Evolutionary conservation across 345 rosid species (phyloP), one percentile per base, ranked within the genome.

Genomic region (Corchorus olitorius): DNA sequence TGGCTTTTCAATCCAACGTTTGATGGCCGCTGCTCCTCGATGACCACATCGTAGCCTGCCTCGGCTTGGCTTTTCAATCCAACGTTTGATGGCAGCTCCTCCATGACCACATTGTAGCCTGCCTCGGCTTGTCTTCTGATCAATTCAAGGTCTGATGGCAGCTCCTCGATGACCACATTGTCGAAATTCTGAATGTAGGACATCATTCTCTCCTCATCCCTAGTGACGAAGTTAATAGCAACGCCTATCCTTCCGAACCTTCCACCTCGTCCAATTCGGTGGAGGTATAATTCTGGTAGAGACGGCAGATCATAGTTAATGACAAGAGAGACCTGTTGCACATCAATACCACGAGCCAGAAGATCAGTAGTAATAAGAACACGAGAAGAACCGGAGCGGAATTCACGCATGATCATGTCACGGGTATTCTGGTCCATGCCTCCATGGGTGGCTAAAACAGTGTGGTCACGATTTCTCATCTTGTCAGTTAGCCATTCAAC

Each of bases 341-440:
- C 98, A 77, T 94, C 98, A 8, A 94, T 94, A 76, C 95, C 97
- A 79, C 97, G 92, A 0, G 98, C 98, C 66, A 93, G 76, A 27
- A 93, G 91, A 70, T 93, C 97, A 0, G 94, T 94, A 22, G 96
- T 94, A 43, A 92, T 92, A 46, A 92, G 95, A 8, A 94, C 96
- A 11, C 98, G 93, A 20, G 96, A 94, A 0, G 98, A 94, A 0
- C 97, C 96, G n/a, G 96, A 94, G 8, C 98, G 86, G 81, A 94
- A 92, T 70, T 90, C 95, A 0, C 92, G 85, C 97, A 90, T 92
- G 77, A 93, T 93, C 52, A 93, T 88, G 76, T 93, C 98, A 55
- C 94, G 88, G 0, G 93, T 90, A 85, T 89, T 92, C 88, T 93
- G 97, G 77, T 93, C 97, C 97, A 91, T 93, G 88, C 91, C 94